Base-by-base conservation (phyloP, 2,329 filamentous ascomycete species). In the Diatrype stigma region DNA sequence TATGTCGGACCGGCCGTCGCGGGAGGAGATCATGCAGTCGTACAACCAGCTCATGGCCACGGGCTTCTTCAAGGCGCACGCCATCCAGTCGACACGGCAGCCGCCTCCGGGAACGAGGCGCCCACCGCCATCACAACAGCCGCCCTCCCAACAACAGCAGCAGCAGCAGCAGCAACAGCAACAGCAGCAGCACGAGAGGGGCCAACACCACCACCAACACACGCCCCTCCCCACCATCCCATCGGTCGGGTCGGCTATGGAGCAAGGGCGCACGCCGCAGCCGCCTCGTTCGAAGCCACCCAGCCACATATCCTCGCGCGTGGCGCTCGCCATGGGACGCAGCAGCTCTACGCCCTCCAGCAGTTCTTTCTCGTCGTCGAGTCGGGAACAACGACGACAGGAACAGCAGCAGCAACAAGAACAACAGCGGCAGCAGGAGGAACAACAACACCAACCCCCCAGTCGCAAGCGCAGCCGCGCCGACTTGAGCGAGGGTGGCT, bases 1-100 rank as follows among this genome's bases (percentile, higher is more conserved):
- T 19, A 22, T 22, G 53, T 52, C 62, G 60, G 56, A 60, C 49
- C 67, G 66, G 38, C 70, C 67, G 26, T 63, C 68, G 5, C 63
- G 69, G 3, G 80, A 84, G 47, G 78, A 83, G 51, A 73, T 83
- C 48, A 57, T 81, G 60, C 73, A 76, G 53, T 82, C 72, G 60
- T 84, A 84, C 64, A 76, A 81, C 56, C 68, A 78, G 56, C 73
- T 84, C 51, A 72, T 83, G 58, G 74, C 78, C 2, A 74, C 74
- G 6, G 80, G 80, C 52, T 84, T 84, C 73, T 84, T 84, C 63
- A 71, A 75, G 45, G 70, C 76, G 22, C 79, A 82, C 55, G 79
- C 80, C 48, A 82, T 82, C 54, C 76, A 79, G 53, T 81, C 79
- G 4, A 80, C 78, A 1, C 71, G 80, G 3, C 77, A 78, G 60